phyloP scores from a whole-genome alignment of 1,139 yeast species.

The Scheffersomyces quercinus region DNA sequence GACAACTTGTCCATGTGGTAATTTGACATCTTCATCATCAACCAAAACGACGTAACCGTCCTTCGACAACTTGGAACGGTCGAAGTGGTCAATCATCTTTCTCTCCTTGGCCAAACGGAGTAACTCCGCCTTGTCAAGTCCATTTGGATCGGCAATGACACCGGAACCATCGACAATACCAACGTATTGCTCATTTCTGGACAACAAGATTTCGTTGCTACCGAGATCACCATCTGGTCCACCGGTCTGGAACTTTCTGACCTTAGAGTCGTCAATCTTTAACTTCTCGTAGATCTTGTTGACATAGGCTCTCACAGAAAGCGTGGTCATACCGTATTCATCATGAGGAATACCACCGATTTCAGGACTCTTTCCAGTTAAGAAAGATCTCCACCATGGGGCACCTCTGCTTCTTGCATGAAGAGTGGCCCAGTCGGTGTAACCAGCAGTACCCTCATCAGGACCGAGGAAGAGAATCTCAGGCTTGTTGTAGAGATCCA shows the following conservation, averaged over 20 bases:
- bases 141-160: slow-evolving; percentile 88
- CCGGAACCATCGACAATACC: slow-evolving; percentile 96
- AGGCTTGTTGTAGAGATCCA: slow-evolving; percentile 78
- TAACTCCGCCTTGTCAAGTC: slow-evolving; percentile 79
- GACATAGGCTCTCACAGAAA: slow-evolving; percentile 91
- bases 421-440: slow-evolving; percentile 97
- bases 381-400: slow-evolving; percentile 98
- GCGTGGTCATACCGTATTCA: slow-evolving; percentile 95
- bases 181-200: slow-evolving; percentile 78
- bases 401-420: slow-evolving; percentile 95
- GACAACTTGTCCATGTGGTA: slow-evolving; percentile 76
- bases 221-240: slow-evolving; percentile 99
- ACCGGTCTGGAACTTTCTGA: slow-evolving; percentile 91
- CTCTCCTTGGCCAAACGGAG: slow-evolving; percentile 76
- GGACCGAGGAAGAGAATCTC: slow-evolving; percentile 97
- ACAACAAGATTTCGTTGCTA: slow-evolving; percentile 86
- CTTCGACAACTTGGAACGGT: slow-evolving; percentile 62
- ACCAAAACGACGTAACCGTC: slow-evolving; percentile 83
- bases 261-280: slow-evolving; percentile 52
- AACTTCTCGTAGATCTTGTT: slow-evolving; percentile 84
- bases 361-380: slow-evolving; percentile 91
- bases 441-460: slow-evolving; percentile 95
- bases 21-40: slow-evolving; percentile 76
- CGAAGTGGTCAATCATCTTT: slow-evolving; percentile 71
- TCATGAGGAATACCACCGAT: slow-evolving; percentile 99